Evolutionary conservation across 192 early-diverging fungal genomes (phyloP).

Genomic region (Backusella liffmaniae): DNA sequence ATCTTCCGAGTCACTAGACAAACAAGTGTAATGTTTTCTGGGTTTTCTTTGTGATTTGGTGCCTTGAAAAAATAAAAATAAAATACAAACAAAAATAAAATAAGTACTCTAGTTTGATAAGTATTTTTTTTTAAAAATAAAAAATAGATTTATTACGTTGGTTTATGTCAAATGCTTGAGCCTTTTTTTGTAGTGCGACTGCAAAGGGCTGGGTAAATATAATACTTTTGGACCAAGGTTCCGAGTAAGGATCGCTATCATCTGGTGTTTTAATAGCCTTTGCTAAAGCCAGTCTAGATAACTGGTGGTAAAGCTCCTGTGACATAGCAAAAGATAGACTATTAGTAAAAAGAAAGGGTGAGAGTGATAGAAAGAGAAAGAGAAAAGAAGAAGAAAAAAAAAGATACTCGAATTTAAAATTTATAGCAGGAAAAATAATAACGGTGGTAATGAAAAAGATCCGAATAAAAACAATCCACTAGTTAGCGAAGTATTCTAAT

Average conservation of each 20-base stretch:
- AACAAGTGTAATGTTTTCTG: neutral
- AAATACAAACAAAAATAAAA: neutral
- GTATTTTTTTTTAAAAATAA: neutral
- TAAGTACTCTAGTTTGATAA: neutral
- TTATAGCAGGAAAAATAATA: neutral
- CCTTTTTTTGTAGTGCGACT: neutral
- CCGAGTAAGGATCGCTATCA: neutral
- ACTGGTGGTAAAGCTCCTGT: neutral
- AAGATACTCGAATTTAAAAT: neutral
- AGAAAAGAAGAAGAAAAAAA: neutral
- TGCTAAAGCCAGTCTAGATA: constrained; percentile 31
- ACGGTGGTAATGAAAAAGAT: neutral
- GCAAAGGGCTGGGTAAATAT: constrained; percentile 25
- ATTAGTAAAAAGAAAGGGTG: neutral
- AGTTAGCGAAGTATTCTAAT: neutral
- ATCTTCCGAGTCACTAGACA: constrained; percentile 17
- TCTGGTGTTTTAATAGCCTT: constrained; percentile 32
- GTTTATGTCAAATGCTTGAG: neutral
- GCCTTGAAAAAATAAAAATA: neutral
- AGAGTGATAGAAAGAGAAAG: neutral
- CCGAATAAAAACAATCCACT: neutral
- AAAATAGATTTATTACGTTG: neutral
- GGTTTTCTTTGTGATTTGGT: neutral
- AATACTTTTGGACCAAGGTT: constrained; percentile 34
- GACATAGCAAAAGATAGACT: neutral